Conservation (phyloP, 768 basidiomycete species). For the Podaxis sp. region DNA sequence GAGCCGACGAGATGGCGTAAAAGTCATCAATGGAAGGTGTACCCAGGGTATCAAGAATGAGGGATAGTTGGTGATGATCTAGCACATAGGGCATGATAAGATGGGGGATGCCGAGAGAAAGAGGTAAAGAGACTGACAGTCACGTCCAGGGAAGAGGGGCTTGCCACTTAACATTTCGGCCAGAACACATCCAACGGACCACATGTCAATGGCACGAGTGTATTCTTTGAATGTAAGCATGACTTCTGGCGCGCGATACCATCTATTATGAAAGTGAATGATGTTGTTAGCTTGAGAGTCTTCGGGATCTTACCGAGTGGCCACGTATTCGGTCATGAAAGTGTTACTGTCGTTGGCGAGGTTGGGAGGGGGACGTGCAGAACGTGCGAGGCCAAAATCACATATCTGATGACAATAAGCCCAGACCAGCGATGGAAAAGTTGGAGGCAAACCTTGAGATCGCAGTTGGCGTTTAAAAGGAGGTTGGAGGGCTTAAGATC, state of each 20-base stretch:
- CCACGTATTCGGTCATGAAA: slow-evolving; percentile 93
- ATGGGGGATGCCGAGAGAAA: slow-evolving; percentile 13
- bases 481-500: slow-evolving; percentile 98
- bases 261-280: slow-evolving; percentile 42
- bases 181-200: slow-evolving; percentile 84
- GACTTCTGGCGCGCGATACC: slow-evolving; percentile 98
- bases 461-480: slow-evolving; percentile 96
- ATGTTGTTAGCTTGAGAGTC: background rate
- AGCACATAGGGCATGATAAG: slow-evolving; percentile 15
- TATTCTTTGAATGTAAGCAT: slow-evolving; percentile 99
- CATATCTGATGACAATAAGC: slow-evolving; percentile 52
- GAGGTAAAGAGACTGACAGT: slow-evolving; percentile 55
- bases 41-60: slow-evolving; percentile 94
- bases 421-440: background rate
- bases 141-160: slow-evolving; percentile 92
- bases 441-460: slow-evolving; percentile 74
- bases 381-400: slow-evolving; percentile 87
- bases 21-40: slow-evolving; percentile 92
- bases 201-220: slow-evolving; percentile 83
- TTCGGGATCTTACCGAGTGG: slow-evolving; percentile 61
- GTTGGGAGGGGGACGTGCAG: slow-evolving; percentile 70
- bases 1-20: slow-evolving; percentile 81
- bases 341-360: slow-evolving; percentile 71
- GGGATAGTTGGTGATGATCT: slow-evolving; percentile 92
- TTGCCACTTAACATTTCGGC: slow-evolving; percentile 94